These are phyloP conservation scores for Gynostemma pentaphyllum DNA, from an alignment of 306 rosid genomes.

Conservation along the genomic window DNA sequence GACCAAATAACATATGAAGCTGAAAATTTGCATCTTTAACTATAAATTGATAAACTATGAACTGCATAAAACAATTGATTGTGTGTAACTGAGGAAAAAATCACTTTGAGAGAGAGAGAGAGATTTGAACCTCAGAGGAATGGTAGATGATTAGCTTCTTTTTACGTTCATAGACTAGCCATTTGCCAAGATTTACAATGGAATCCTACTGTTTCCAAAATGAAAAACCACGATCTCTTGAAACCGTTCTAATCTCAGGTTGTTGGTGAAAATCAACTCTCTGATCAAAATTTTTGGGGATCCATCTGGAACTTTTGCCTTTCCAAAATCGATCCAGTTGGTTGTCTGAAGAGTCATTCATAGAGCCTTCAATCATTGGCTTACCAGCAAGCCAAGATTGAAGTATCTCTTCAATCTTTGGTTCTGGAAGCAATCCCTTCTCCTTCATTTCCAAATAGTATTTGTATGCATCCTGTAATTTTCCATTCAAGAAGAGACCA, in stretches of 20 bases:
- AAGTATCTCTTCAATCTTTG: constrained; percentile 59
- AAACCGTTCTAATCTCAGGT: constrained; percentile 54
- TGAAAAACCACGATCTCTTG: constrained; percentile 63
- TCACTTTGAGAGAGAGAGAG: background rate
- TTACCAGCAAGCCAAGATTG: constrained; percentile 65
- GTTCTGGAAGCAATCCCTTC: constrained; percentile 62
- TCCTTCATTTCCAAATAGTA: constrained; percentile 73
- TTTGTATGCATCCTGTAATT: constrained; percentile 57
- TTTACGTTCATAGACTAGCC: too few relatives aligned
- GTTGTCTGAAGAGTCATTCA: constrained; percentile 15
- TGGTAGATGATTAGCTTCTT: too few relatives aligned
- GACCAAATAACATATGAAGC: background rate
- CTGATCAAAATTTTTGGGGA: constrained; percentile 26
- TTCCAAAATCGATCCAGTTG: constrained; percentile 17
- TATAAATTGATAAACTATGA: background rate
- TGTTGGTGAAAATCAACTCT: constrained; percentile 32
- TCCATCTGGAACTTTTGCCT: constrained; percentile 16
- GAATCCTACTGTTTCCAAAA: constrained; percentile 50
- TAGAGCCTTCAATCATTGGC: constrained; percentile 19
- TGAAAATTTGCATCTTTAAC: background rate
- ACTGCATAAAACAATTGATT: background rate
- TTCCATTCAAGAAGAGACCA: constrained; percentile 71
- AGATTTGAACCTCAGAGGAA: background rate
- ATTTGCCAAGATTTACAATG: background rate
- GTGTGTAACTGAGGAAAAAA: background rate